phyloP scores from a whole-genome alignment of 306 rosid genomes.

The Vigna radiata region DNA sequence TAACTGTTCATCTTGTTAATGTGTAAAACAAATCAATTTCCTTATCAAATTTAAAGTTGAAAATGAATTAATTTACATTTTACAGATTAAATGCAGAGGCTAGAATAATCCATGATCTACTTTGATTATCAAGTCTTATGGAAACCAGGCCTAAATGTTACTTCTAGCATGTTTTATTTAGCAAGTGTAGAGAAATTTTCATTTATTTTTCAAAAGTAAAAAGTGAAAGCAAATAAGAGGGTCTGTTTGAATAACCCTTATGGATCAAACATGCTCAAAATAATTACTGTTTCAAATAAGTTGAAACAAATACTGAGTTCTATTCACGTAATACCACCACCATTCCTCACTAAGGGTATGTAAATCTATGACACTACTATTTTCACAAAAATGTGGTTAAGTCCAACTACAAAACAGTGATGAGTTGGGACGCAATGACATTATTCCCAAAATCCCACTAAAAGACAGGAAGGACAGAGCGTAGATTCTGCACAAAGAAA shows the following conservation, averaged over 20 bases:
- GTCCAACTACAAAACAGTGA: constrained; percentile 39
- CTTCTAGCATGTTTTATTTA: not conserved
- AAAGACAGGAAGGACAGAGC: constrained; percentile 36
- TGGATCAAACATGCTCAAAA: not conserved
- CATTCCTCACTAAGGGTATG: constrained; percentile 18
- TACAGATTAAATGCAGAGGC: not conserved
- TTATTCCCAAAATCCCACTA: constrained; percentile 35
- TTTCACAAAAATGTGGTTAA: constrained; percentile 13
- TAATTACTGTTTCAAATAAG: not conserved
- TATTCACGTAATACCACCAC: not conserved
- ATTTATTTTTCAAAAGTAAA: not conserved
- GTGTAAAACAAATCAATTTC: not conserved
- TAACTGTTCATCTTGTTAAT: not conserved
- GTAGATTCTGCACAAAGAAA: constrained; percentile 39
- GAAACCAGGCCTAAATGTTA: not conserved
- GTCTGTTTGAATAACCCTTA: not conserved
- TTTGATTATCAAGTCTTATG: not conserved
- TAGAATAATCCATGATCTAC: not conserved
- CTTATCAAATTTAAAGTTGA: not conserved
- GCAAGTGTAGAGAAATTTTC: not conserved
- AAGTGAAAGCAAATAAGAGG: not conserved
- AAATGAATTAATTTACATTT: not conserved
- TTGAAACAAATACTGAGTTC: not conserved
- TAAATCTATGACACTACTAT: not conserved
- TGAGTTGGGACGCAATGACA: constrained; percentile 51